These are phyloP conservation scores for Chaetomiaceae sp. DNA, from an alignment of 2,329 filamentous ascomycete genomes.

Conservation along the genomic window DNA sequence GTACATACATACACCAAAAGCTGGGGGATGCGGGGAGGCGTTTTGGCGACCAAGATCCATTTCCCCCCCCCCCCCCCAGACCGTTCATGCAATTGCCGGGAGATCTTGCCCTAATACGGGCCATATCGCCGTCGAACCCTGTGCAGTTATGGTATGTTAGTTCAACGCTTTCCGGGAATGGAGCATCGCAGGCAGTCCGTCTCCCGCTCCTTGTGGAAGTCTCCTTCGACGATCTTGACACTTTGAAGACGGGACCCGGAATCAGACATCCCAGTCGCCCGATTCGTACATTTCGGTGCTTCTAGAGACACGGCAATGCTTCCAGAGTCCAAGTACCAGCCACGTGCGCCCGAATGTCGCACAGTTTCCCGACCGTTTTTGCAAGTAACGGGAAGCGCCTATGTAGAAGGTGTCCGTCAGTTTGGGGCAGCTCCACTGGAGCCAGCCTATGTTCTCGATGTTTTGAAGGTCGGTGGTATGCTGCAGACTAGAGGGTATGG, in stretches of 20 bases:
- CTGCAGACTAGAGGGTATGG: not conserved
- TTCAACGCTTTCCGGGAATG: not conserved
- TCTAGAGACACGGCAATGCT: not conserved
- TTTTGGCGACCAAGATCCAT: not conserved
- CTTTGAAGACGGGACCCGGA: not conserved
- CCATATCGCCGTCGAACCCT: not conserved
- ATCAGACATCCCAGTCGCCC: slow-evolving; percentile 2
- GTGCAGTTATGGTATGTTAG: not conserved
- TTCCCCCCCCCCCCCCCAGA: no score
- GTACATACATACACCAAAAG: not conserved
- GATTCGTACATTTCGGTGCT: not conserved
- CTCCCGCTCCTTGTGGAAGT: not conserved
- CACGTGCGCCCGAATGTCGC: no score
- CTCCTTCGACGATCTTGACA: not conserved
- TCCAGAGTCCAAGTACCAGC: not conserved
- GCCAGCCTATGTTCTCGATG: no score
- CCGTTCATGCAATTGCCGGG: slow-evolving; percentile 19
- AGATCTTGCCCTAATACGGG: slow-evolving; percentile 14
- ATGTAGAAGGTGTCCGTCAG: not conserved
- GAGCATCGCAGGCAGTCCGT: not conserved
- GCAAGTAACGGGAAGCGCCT: no score
- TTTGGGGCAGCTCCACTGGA: no score
- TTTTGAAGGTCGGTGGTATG: no score
- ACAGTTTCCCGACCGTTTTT: not conserved
- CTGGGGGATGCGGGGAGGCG: not conserved